Percentiles rank a stretch among this genome's conserved stretches.
phyloP scores from a whole-genome alignment of 495 filamentous ascomycete species.

The Tuber brumale region DNA sequence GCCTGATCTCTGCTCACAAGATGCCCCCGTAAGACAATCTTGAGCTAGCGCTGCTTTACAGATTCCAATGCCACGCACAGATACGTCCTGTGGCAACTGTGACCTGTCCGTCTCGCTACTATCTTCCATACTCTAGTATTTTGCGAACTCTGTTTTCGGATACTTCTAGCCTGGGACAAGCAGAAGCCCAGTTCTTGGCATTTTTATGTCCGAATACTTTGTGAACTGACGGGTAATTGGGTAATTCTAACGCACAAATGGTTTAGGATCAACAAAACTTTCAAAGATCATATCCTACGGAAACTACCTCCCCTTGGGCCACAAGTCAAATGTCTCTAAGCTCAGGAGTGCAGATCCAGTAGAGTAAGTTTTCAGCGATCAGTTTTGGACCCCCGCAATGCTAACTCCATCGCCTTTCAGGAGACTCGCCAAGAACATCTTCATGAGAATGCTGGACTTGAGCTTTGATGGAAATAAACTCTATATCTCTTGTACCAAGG shows the following conservation, averaged over 20 bases:
- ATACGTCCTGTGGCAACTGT: no score
- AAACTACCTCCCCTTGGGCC: constrained; percentile 17
- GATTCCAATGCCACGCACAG: no score
- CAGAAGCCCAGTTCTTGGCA: no score
- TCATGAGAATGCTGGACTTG: constrained; percentile 27
- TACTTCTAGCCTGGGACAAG: no score
- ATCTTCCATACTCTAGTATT: no score
- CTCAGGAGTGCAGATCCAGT: constrained; percentile 8
- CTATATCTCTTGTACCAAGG: constrained; percentile 39
- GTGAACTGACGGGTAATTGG: not conserved
- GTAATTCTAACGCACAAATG: not conserved
- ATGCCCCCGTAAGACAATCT: no score
- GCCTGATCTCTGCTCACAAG: no score
- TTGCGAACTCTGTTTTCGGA: no score
- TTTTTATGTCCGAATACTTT: no score
- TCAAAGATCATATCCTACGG: constrained; percentile 29
- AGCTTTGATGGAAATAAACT: constrained; percentile 19
- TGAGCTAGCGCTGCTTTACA: no score
- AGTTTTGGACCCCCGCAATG: no score
- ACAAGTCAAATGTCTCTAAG: constrained; percentile 10
- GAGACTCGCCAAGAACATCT: constrained; percentile 22
- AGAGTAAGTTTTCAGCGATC: constrained; percentile 1
- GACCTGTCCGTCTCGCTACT: no score
- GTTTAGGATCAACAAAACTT: constrained; percentile 21
- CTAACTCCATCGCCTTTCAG: constrained; percentile 8